phyloP scores from a whole-genome alignment of 2,329 filamentous ascomycete species.

The Dactylellina cionopaga region DNA sequence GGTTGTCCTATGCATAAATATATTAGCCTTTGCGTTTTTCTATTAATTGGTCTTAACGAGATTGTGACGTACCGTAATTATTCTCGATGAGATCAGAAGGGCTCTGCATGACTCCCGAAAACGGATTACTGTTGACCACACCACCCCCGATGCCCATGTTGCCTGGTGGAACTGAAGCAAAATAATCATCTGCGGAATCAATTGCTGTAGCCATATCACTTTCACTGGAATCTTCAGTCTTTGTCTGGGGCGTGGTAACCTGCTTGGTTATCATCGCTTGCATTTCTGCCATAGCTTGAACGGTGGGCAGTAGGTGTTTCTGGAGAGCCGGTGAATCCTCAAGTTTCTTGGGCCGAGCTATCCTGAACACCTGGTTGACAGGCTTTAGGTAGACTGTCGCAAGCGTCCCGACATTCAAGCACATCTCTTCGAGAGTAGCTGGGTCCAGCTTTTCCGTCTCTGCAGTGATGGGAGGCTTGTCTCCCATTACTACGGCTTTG shows the following conservation, averaged over 20 bases:
- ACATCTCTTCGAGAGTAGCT: conserved; percentile 93
- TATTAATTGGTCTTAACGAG: not conserved
- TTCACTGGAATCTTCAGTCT: conserved; percentile 70
- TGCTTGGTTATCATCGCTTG: conserved; percentile 61
- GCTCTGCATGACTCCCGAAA: conserved; percentile 49
- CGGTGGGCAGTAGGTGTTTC: conserved; percentile 71
- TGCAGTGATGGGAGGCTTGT: conserved; percentile 94
- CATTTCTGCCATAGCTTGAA: conserved; percentile 59
- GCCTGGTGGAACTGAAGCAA: conserved; percentile 51
- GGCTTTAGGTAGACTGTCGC: conserved; percentile 98
- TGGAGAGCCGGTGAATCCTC: conserved; percentile 87
- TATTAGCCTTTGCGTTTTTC: not conserved
- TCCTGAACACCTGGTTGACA: conserved; percentile 94
- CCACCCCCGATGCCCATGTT: conserved; percentile 51
- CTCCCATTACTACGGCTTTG: conserved; percentile 91
- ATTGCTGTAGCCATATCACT: conserved; percentile 67
- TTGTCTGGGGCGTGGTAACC: conserved; percentile 66
- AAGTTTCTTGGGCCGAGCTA: conserved; percentile 80
- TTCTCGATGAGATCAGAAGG: conserved; percentile 51
- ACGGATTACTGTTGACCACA: conserved; percentile 46
- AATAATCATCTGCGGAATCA: conserved; percentile 62
- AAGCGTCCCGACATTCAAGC: conserved; percentile 91
- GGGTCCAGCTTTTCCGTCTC: conserved; percentile 95
- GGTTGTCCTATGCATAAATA: conserved; percentile 16
- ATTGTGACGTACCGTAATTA: conserved; percentile 31